These are phyloP conservation scores for Phialophora chinensis DNA, from an alignment of 2,329 filamentous ascomycete genomes.

Conservation along the genomic window DNA sequence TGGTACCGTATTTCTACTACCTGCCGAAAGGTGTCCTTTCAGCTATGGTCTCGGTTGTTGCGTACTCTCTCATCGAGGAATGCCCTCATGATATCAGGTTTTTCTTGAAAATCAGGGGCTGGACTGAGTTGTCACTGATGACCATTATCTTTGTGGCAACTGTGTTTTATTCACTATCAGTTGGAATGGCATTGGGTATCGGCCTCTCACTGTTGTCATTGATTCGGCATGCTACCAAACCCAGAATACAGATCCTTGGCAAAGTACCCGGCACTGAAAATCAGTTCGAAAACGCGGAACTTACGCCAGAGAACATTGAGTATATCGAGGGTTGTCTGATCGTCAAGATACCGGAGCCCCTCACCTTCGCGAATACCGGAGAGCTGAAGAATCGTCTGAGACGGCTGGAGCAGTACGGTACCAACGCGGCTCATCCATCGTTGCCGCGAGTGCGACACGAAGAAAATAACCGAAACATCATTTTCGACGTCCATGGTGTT, in stretches of 20 bases:
- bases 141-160: slow-evolving; percentile 86
- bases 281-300: slow-evolving; percentile 82
- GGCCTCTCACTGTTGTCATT: slow-evolving; percentile 88
- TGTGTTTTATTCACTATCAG: slow-evolving; percentile 90
- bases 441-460: slow-evolving; percentile 76
- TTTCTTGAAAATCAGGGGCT: slow-evolving; percentile 84
- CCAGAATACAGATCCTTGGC: slow-evolving; percentile 94
- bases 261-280: slow-evolving; percentile 78
- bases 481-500: slow-evolving; percentile 98
- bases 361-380: slow-evolving; percentile 97
- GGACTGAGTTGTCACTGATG: slow-evolving; percentile 87
- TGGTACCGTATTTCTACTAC: slow-evolving; percentile 92
- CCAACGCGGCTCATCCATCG: slow-evolving; percentile 80
- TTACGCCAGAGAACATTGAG: slow-evolving; percentile 75
- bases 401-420: slow-evolving; percentile 89
- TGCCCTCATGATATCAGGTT: slow-evolving; percentile 90
- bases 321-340: slow-evolving; percentile 92
- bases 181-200: slow-evolving; percentile 93
- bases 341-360: slow-evolving; percentile 94
- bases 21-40: slow-evolving; percentile 95
- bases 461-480: slow-evolving; percentile 88
- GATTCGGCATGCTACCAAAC: slow-evolving; percentile 86
- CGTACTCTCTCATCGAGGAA: slow-evolving; percentile 93
- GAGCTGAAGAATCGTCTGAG: slow-evolving; percentile 83
- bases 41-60: slow-evolving; percentile 93